Evolutionary conservation across 306 rosid species (phyloP), one percentile per base, ranked within the genome.

Genomic region (Fragaria iinumae): DNA sequence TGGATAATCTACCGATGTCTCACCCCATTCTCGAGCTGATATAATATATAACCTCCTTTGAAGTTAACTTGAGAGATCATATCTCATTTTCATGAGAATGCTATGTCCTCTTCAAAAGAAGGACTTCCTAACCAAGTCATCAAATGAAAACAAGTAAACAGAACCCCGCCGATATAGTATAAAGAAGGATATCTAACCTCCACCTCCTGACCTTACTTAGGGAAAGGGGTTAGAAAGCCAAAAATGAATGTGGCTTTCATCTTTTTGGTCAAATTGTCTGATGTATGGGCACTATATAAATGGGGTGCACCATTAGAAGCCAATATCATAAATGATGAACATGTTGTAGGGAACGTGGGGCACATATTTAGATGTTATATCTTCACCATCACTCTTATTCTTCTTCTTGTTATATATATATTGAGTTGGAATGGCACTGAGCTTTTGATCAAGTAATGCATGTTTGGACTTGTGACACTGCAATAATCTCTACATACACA

Each of bases 381-480:
- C 86, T 81, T 81, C 20, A 67, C 36, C 52, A 47, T 48, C 55
- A 88, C 85, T 86, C 82, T 81, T 66, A 49, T 74, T 69, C 49
- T 69, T 81, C 76, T 49, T 14, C 60, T 60, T 66, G 14, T 29
- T 63, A 1, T 38, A 10, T 25, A 23, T 23, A 55, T 29, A 65
- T 62, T 71, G 60, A 47, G 60, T 27, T 55, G 29, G 77, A 63
- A 64, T 59, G n/a, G 56, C 62, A 63, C 39, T 57, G 77, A 71
- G 69, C 90, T 84, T 86, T 73, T 34, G 77, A 50, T 67, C 69
- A 84, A 79, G 89, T 80, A 80, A 77, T 80, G 23, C 80, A 23
- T 71, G 55, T 77, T 38, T 76, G 52, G 71, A 66, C 71, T 83
- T 83, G 79, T 62, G 77, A 73, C 76, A 76, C 75, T 47, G 18